phyloP scores from a whole-genome alignment of 345 rosid species.

The Populus deltoides region DNA sequence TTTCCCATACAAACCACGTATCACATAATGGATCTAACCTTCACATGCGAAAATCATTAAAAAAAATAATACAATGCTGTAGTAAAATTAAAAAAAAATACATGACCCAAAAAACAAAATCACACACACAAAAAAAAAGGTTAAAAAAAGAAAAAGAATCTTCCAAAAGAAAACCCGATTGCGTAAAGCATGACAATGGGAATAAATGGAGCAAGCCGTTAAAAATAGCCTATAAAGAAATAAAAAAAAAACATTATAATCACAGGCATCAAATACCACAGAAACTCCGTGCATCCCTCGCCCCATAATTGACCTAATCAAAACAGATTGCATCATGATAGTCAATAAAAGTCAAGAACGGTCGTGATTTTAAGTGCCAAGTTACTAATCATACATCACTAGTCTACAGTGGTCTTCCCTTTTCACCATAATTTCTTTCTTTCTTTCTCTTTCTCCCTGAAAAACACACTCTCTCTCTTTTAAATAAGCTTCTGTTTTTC shows the following conservation, averaged over 20 bases:
- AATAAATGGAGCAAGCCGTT: slow-evolving; percentile 10
- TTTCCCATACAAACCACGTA: too few species aligned
- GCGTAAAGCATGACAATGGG: slow-evolving; percentile 18
- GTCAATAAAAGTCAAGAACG: neutral
- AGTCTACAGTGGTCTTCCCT: slow-evolving; percentile 3
- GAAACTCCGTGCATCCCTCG: neutral
- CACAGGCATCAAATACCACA: slow-evolving; percentile 1
- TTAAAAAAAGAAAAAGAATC: neutral
- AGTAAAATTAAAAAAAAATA: too few species aligned
- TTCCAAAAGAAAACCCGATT: neutral
- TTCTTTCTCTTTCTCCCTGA: slow-evolving; percentile 5
- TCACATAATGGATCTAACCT: too few species aligned
- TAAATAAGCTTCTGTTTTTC: slow-evolving; percentile 3
- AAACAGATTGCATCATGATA: neutral
- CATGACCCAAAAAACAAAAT: too few species aligned
- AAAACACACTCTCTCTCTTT: neutral
- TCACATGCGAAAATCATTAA: too few species aligned
- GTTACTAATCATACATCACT: neutral
- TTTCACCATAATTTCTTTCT: slow-evolving; percentile 10
- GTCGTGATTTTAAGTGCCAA: neutral
- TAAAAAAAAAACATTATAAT: neutral
- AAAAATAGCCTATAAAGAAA: neutral
- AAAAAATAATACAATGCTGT: too few species aligned
- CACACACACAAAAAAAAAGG: neutral
- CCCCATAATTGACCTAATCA: neutral